These are phyloP conservation scores for Sordaria brevicollis DNA, from an alignment of 495 filamentous ascomycete species.

Conservation along the genomic window DNA sequence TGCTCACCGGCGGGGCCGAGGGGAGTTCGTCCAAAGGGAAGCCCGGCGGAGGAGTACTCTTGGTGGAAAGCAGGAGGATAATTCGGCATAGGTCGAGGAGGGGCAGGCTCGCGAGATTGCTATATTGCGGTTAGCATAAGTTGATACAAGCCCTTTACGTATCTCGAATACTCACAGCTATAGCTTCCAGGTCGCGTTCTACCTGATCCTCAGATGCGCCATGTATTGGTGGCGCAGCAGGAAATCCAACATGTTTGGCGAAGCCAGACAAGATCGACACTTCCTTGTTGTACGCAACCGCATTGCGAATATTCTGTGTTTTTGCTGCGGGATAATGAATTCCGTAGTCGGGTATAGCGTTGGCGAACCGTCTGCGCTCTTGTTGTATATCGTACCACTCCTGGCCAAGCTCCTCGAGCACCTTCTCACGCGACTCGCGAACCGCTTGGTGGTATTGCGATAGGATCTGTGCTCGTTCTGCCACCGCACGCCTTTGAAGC, in stretches of 20 bases:
- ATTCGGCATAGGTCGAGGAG: slow-evolving; percentile 4
- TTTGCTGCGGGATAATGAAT: slow-evolving; percentile 62
- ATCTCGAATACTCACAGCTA: slow-evolving; percentile 57
- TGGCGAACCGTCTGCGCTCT: slow-evolving; percentile 74
- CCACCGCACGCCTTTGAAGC: slow-evolving; percentile 60
- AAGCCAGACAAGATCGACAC: slow-evolving; percentile 84
- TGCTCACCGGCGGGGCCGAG: slow-evolving; percentile 65
- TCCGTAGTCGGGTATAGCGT: slow-evolving; percentile 67
- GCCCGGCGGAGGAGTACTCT: slow-evolving; percentile 19
- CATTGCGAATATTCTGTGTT: slow-evolving; percentile 63
- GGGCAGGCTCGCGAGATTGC: slow-evolving; percentile 26
- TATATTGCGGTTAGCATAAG: slow-evolving; percentile 6
- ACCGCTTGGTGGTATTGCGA: slow-evolving; percentile 78
- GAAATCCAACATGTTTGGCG: slow-evolving; percentile 90
- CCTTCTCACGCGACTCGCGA: slow-evolving; percentile 67
- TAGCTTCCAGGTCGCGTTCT: slow-evolving; percentile 79
- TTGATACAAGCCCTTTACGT: neutral
- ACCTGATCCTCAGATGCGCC: slow-evolving; percentile 61
- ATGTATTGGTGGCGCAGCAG: slow-evolving; percentile 76
- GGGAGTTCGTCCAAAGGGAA: slow-evolving; percentile 23
- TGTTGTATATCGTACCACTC: slow-evolving; percentile 87
- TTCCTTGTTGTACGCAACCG: slow-evolving; percentile 84
- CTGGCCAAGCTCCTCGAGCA: slow-evolving; percentile 70
- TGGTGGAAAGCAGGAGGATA: slow-evolving; percentile 13
- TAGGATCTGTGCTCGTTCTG: slow-evolving; percentile 71